Base-by-base conservation (phyloP, 352 stramenopile species). In the Globisporangium cederbergense region DNA sequence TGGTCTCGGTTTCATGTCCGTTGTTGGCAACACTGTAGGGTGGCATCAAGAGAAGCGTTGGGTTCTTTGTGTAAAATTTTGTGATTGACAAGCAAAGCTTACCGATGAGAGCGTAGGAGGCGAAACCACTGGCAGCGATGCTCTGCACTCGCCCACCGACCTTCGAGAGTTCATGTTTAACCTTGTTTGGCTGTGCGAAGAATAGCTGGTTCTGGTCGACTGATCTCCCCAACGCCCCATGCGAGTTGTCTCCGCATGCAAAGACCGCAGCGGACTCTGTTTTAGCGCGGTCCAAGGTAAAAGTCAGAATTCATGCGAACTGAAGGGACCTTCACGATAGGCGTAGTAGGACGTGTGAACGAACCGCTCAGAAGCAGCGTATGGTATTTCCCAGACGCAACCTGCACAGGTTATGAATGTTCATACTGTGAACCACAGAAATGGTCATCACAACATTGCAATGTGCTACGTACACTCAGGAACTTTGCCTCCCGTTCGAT, bases 401-500 rank as follows among this genome's bases (percentile, higher is more conserved):
- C 58, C 85, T 93, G 20, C 34, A 28, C 25, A 36, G 30, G 38
- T 20, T 13, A 50, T 10, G 4, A 62, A 16, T 49, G 2, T 11
- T 46, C n/a, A 55, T 11, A 16, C 36, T 4, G 34, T 53, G 7
- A 32, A 22, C 13, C 38, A 53, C 43, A 49, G 14, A n/a, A 20
- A 20, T 11, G 5, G 0, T 49, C 14, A 49, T 3, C 16, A 49
- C 6, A 2, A 8, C 6, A 28, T 53, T n/a, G 32, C 4, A 20
- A 4, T 3, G 11, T 10, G 10, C 14, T 28, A 65, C 75, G 11
- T 62, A 89, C 83, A 14, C 72, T 60, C 38, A 71, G 62, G 52
- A 93, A 91, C 65, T 93, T 93, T 3, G 85, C 83, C 42, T 89
- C 77, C 10, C 85, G 75, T 34, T 88, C 71, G 43, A 91, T 79